Evolutionary conservation across 257 asterid species (phyloP), one percentile per base, ranked within the genome.

Genomic region (Capsicum rhomboideum): DNA sequence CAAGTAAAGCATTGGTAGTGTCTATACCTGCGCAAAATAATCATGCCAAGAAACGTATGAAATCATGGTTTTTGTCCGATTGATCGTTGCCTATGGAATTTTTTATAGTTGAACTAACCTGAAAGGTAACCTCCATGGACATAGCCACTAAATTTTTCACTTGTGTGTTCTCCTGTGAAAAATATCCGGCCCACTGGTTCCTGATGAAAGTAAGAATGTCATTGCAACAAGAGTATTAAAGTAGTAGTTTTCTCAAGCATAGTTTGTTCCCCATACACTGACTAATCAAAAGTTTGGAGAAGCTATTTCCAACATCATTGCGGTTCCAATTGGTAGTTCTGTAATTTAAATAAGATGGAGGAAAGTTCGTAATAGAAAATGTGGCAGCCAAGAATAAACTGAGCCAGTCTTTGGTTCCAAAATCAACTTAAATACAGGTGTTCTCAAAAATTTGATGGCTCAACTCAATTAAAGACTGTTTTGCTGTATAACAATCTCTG

Each of bases 71-170:
- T 34, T 66, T 17, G 56, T 18, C 26, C 56, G 21, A 61, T 69
- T 11, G 28, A 8, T 29, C 12, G 59, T 26, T 34, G 49, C 2
- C 37, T 28, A 46, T 7, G 8, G 64, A 4, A 0, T 3, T 21
- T 16, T 2, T 42, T 61, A 49, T 9, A 37, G 20, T 44, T 78
- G 37, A 14, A 46, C 34, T 82, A 49, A 94, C 99, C 99, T 86
- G 99, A 92, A 82, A 96, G 93, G 88, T 96, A 94, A 59, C 94
- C 98, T 85, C 98, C 99, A 46, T 96, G 99, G 82, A 96, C 99
- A 26, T 92, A 96, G 86, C 98, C 99, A 52, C 86, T 94, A 69
- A 94, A 96, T 46, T 94, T 93, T 68, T 93, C 93, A 46, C 97
- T 96, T 7, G 99, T 96, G 82, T 96, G 98, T 78, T 96, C 99